phyloP scores from a whole-genome alignment of 2,329 filamentous ascomycete species.

The Fusarium austroafricanum region DNA sequence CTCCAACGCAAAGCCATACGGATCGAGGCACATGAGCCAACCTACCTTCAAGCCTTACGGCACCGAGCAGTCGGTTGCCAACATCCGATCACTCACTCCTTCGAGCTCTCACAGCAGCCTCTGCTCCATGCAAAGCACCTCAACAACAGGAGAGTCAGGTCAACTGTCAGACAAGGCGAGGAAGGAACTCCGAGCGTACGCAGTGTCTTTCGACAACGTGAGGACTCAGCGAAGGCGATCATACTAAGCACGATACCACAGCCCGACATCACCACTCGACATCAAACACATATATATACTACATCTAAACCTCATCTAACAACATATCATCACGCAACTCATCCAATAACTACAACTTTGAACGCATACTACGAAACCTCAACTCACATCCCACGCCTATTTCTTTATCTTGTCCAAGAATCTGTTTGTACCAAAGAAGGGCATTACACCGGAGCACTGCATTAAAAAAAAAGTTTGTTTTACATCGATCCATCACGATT shows the following conservation, averaged over 20 bases:
- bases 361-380: constrained; percentile 32
- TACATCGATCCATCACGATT: constrained; percentile 42
- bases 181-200: constrained; percentile 85
- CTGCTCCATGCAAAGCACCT: constrained; percentile 77
- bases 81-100: constrained; percentile 65
- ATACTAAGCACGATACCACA: constrained; percentile 54
- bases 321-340: constrained; percentile 49
- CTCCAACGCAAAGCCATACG: constrained; percentile 69
- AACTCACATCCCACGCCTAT: constrained; percentile 40
- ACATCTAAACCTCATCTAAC: constrained; percentile 13
- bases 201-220: constrained; percentile 88
- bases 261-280: background rate
- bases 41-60: constrained; percentile 43
- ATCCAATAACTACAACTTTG: constrained; percentile 42
- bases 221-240: constrained; percentile 70
- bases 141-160: constrained; percentile 63
- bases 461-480: constrained; percentile 57
- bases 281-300: constrained; percentile 10
- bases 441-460: constrained; percentile 63
- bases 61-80: constrained; percentile 34
- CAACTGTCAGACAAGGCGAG: constrained; percentile 80
- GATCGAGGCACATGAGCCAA: constrained; percentile 57
- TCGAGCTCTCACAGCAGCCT: constrained; percentile 89
- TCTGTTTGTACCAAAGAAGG: constrained; percentile 59
- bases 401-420: constrained; percentile 41